Evolutionary conservation across 139 green algal genomes (phyloP), one percentile per base, ranked within the genome.

Genomic region (Prasinococcaceae sp.): DNA sequence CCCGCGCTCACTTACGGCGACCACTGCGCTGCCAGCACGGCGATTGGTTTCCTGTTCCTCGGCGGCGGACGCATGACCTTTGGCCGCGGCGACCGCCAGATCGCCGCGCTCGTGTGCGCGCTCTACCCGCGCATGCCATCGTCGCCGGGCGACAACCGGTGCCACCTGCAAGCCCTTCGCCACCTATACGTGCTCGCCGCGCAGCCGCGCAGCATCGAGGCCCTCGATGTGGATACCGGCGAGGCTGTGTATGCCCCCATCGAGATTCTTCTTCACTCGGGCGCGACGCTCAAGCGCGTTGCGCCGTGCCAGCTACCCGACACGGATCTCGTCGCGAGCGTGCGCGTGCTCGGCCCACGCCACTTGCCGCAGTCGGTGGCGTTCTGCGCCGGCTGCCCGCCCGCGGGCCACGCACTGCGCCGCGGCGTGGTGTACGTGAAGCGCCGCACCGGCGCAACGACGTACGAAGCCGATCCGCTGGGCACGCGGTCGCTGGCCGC

Each of bases 151-250:
- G 89, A 96, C 78, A 76, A 97, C 52, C 75, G 86, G 29, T 88
- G 66, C 66, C 82, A 97, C 69, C 69, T 94, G 39, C 84, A 92
- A 53, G 83, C 87, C 2, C 79, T 96, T 43, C 70, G 89, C 17
- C 88, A 97, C 61, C 66, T 97, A 40, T 97, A 94, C 50, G 88
- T 85, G 33, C 60, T 97, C 30, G 89, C 89, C 16, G 52, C 74
- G 0, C 56, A 92, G 65, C 60, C 66, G 2, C 74, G 87, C 24
- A 76, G 73, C 47, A 26, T 95, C 47, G 56, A 84, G 26, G 83
- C 85, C 0, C 50, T 93, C 0, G 88, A 96, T 43, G 74, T 92
- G 30, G 71, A 85, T 62, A 76, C 61, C 24, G 53, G 69, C 30
- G 50, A 71, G 52, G 58, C 66, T 6, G 79, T 92, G 27, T 79